Percentiles rank a stretch among this genome's conserved stretches.
Conservation (phyloP, 257 asterid genomes). For the Salvia miltiorrhiza region DNA sequence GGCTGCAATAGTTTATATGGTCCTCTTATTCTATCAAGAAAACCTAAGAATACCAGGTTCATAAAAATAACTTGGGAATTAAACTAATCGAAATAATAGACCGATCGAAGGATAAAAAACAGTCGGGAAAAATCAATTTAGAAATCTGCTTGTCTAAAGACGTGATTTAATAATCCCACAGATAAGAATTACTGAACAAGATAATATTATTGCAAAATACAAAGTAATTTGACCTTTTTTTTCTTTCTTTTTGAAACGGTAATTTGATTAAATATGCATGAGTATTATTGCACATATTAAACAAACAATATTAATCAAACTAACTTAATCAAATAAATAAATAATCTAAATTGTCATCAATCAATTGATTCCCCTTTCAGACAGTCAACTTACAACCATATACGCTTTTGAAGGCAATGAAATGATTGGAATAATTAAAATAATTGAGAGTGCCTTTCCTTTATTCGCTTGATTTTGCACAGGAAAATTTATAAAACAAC, state of each 20-base stretch:
- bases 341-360: constrained; percentile 6
- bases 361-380: constrained; percentile 26
- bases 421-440: constrained; percentile 28
- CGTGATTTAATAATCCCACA: not conserved
- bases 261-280: not conserved
- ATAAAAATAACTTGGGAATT: constrained; percentile 7
- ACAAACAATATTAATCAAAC: not conserved
- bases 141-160: not conserved
- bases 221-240: too few species aligned
- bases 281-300: constrained; percentile 5
- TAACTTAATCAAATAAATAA: not conserved
- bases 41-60: constrained; percentile 14
- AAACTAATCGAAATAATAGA: not conserved
- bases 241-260: too few species aligned
- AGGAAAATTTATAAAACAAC: constrained; percentile 17
- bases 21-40: constrained; percentile 2
- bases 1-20: constrained; percentile 9
- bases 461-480: constrained; percentile 26
- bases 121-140: not conserved
- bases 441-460: constrained; percentile 13
- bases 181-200: not conserved
- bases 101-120: too few species aligned
- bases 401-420: constrained; percentile 29
- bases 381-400: constrained; percentile 30
- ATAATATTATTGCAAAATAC: not conserved